Percentiles rank a stretch among this genome's conserved stretches.
Conservation (phyloP, 257 asterid genomes). For the Perilla frutescens region DNA sequence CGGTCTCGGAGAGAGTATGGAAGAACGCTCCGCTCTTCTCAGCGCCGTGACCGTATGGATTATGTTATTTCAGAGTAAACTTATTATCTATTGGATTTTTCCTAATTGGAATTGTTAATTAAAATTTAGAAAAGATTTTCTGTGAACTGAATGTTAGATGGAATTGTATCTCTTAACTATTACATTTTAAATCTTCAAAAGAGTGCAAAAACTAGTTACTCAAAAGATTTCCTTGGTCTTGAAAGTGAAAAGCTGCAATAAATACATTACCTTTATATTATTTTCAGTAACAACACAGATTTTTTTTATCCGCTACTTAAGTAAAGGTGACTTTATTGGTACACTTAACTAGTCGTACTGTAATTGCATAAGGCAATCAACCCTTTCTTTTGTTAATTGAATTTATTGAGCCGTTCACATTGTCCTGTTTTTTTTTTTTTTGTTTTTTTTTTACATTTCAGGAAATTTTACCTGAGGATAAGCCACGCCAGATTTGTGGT, state of each 20-base stretch:
- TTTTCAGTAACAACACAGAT: not conserved
- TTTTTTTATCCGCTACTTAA: not conserved
- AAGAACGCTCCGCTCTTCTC: constrained; percentile 77
- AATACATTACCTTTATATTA: no score
- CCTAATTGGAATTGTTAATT: not conserved
- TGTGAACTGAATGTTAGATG: not conserved
- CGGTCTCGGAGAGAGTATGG: constrained; percentile 93
- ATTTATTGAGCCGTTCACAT: constrained; percentile 27
- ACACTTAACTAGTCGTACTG: not conserved
- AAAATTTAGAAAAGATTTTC: constrained; percentile 8
- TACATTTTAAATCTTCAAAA: not conserved
- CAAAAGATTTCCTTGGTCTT: not conserved
- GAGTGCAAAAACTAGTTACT: constrained; percentile 1
- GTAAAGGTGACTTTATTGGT: not conserved
- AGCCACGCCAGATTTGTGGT: constrained; percentile 89
- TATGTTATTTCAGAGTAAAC: constrained; percentile 26
- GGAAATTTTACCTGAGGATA: constrained; percentile 83
- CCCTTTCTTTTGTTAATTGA: constrained; percentile 6
- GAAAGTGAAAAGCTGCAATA: no score
- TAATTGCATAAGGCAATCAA: not conserved
- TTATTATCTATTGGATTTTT: not conserved
- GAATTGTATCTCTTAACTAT: constrained; percentile 20
- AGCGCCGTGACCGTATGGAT: constrained; percentile 67
- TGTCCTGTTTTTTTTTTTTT: constrained; percentile 31
- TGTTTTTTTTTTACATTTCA: constrained; percentile 43